These are phyloP conservation scores for Termitomyces sp. DNA, from an alignment of 768 basidiomycete genomes.

Conservation along the genomic window DNA sequence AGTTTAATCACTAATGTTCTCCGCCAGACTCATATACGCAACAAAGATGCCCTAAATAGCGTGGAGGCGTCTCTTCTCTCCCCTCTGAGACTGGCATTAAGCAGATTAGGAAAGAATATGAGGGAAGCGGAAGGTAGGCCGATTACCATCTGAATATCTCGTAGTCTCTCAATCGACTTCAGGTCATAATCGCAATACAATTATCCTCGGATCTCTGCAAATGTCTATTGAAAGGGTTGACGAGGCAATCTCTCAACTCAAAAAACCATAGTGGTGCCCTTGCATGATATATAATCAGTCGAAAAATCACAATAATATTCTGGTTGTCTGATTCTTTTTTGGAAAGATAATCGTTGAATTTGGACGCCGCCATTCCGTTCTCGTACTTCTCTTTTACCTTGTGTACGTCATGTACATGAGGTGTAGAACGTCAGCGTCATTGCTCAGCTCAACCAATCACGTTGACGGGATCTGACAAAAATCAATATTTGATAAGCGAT, in stretches of 20 bases:
- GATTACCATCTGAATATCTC: background rate
- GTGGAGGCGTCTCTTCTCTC: constrained; percentile 39
- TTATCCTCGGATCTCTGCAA: constrained; percentile 40
- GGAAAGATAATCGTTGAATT: background rate
- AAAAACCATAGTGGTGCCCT: background rate
- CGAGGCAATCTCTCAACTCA: constrained; percentile 18
- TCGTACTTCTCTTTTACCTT: background rate
- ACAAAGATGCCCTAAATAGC: constrained; percentile 33
- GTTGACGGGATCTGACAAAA: no score
- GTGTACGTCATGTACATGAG: background rate
- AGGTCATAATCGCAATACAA: constrained; percentile 26
- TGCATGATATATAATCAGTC: background rate
- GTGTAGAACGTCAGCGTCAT: background rate
- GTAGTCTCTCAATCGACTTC: constrained; percentile 2
- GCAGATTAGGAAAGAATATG: constrained; percentile 24
- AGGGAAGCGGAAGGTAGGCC: constrained; percentile 20
- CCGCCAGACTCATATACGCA: constrained; percentile 47
- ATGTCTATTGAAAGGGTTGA: constrained; percentile 47
- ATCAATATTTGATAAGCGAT: no score
- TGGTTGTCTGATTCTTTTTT: background rate
- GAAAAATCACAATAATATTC: background rate
- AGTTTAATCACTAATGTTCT: background rate
- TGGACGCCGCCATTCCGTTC: background rate
- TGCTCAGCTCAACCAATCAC: background rate
- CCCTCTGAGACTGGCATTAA: constrained; percentile 35